A percentile compares a stretch with the other conserved stretches of the same genome.
These are phyloP conservation scores for Gautieria morchelliformis DNA, from an alignment of 768 basidiomycete species.

Conservation along the genomic window DNA sequence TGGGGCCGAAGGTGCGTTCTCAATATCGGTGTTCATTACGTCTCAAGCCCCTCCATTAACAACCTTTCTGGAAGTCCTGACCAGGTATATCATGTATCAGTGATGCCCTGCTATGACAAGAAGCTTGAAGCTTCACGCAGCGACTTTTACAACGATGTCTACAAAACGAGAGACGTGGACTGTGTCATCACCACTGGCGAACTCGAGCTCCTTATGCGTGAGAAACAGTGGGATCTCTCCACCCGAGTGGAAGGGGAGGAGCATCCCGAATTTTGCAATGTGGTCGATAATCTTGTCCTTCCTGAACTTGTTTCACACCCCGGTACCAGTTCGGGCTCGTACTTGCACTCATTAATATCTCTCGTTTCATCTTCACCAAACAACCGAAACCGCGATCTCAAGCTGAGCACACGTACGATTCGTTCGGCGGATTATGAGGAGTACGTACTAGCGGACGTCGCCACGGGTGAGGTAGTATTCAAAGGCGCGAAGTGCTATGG, in stretches of 20 bases:
- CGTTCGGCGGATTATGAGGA: conserved; percentile 77
- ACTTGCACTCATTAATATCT: conserved; percentile 49
- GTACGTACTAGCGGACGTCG: conserved; percentile 40
- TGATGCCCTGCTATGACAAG: conserved; percentile 99
- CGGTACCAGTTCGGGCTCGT: conserved; percentile 89
- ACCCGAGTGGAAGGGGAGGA: conserved; percentile 45
- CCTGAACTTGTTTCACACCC: conserved; percentile 71
- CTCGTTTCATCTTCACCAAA: conserved; percentile 49
- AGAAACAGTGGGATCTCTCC: conserved; percentile 72
- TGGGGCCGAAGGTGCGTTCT: conserved; percentile 60
- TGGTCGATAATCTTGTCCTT: conserved; percentile 22
- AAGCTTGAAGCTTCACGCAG: conserved; percentile 94
- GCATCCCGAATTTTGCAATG: conserved; percentile 11
- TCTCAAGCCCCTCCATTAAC: not conserved
- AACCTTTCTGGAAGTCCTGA: conserved; percentile 49
- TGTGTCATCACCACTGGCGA: conserved; percentile 97
- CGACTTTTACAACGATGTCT: conserved; percentile 80
- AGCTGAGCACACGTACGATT: conserved; percentile 44
- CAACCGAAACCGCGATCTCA: conserved; percentile 35
- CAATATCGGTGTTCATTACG: not conserved
- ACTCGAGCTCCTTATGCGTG: conserved; percentile 73
- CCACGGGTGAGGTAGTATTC: conserved; percentile 60
- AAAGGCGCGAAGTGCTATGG: conserved; percentile 95
- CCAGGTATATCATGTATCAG: conserved; percentile 89
- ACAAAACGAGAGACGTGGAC: conserved; percentile 87